These are phyloP conservation scores for Akanthomyces muscarius DNA, from an alignment of 2,329 filamentous ascomycete genomes.

Conservation along the genomic window DNA sequence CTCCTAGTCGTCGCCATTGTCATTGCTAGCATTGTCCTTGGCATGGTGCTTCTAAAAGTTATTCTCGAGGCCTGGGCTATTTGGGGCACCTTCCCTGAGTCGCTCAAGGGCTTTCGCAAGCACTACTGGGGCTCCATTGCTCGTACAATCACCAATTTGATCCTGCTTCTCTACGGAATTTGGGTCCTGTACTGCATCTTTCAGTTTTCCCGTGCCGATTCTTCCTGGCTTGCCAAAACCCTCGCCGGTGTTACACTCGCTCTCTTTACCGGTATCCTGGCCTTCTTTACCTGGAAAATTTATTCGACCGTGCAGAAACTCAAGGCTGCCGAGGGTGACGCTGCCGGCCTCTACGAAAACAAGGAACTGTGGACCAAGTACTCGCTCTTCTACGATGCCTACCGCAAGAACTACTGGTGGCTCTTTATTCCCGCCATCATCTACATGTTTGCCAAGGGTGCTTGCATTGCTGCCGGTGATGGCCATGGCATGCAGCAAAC, in stretches of 20 bases:
- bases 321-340: conserved; percentile 71
- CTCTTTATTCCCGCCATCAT: conserved; percentile 83
- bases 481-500: conserved; percentile 82
- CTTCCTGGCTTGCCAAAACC: conserved; percentile 75
- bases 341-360: conserved; percentile 73
- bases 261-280: conserved; percentile 76
- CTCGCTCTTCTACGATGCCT: conserved; percentile 94
- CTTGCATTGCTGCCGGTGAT: conserved; percentile 77
- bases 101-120: conserved; percentile 79
- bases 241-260: conserved; percentile 78
- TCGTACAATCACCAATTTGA: conserved; percentile 82
- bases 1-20: conserved; percentile 84
- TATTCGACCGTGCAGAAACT: conserved; percentile 69
- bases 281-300: conserved; percentile 81
- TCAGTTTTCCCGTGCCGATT: conserved; percentile 90
- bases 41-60: conserved; percentile 85
- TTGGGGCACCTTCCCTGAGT: conserved; percentile 80
- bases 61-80: conserved; percentile 87
- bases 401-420: conserved; percentile 96
- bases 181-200: conserved; percentile 97
- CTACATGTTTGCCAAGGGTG: conserved; percentile 88
- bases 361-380: conserved; percentile 93
- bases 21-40: conserved; percentile 76
- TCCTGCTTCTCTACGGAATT: conserved; percentile 86
- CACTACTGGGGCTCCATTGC: conserved; percentile 94